phyloP scores from a whole-genome alignment of 169 alveolate genomes.

The Cyclospora cayetanensis region DNA sequence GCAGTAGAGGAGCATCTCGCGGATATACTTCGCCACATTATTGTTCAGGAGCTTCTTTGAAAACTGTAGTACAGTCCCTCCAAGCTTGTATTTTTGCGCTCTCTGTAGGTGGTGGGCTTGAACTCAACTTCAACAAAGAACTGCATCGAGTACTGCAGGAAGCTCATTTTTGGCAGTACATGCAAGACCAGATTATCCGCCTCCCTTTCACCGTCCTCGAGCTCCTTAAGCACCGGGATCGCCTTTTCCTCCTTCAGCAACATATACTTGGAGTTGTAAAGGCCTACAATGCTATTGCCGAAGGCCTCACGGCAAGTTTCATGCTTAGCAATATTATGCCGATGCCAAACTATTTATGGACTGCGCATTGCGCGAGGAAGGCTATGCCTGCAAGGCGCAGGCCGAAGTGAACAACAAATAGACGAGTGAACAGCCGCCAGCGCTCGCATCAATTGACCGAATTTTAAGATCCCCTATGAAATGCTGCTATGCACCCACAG shows the following conservation, averaged over 20 bases:
- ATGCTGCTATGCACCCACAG: constrained; percentile 32
- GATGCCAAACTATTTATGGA: too few species aligned
- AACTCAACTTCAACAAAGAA: constrained; percentile 88
- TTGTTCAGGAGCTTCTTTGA: too few species aligned
- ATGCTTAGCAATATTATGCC: background rate
- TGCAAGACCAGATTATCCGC: constrained; percentile 83
- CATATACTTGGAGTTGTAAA: constrained; percentile 91
- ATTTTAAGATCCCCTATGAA: too few species aligned
- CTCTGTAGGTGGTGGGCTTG: constrained; percentile 76
- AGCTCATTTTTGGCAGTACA: constrained; percentile 90
- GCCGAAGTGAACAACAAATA: too few species aligned
- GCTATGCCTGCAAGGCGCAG: too few species aligned
- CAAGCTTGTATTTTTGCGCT: too few species aligned
- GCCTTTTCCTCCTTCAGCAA: constrained; percentile 86
- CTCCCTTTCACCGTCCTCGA: constrained; percentile 83
- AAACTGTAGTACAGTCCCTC: too few species aligned
- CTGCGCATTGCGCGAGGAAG: too few species aligned
- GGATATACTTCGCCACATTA: too few species aligned
- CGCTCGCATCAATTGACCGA: too few species aligned
- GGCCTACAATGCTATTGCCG: constrained; percentile 88
- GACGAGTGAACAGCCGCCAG: too few species aligned
- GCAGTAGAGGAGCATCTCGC: too few species aligned
- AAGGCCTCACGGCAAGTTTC: constrained; percentile 74
- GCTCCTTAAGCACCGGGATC: constrained; percentile 84
- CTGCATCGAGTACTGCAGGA: constrained; percentile 85